Evolutionary conservation across 192 early-diverging fungal species (phyloP).

Genomic region (Chytriomyces sp.): DNA sequence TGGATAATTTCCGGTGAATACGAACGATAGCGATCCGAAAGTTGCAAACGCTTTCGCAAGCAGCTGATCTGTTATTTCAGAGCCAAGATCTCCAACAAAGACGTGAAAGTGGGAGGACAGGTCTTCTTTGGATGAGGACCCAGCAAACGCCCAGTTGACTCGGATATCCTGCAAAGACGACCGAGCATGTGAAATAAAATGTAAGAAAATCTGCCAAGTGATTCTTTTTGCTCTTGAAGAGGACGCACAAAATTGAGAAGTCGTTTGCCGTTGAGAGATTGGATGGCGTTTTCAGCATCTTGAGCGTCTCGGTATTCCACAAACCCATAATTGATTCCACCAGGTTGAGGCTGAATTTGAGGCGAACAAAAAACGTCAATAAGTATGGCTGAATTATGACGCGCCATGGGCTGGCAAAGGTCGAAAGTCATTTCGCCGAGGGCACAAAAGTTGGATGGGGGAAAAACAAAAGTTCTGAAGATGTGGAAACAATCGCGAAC

Average conservation of each 20-base stretch:
- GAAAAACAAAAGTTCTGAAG: too few species aligned
- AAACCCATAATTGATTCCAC: conserved; percentile 86
- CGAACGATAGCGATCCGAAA: conserved; percentile 79
- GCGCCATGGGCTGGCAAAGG: too few species aligned
- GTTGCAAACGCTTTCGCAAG: conserved; percentile 76
- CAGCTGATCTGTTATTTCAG: conserved; percentile 86
- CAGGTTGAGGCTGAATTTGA: conserved; percentile 2
- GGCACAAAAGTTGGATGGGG: too few species aligned
- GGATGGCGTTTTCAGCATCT: conserved; percentile 73
- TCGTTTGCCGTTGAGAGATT: conserved; percentile 73
- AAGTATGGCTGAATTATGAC: too few species aligned
- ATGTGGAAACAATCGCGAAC: too few species aligned
- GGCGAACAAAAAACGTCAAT: too few species aligned
- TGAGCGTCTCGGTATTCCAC: conserved; percentile 79
- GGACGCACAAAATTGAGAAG: conserved; percentile 62
- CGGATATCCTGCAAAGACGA: conserved; percentile 59
- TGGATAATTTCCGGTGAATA: conserved; percentile 9
- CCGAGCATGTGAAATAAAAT: conserved; percentile 1
- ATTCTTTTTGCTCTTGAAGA: conserved; percentile 1
- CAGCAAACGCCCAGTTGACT: conserved; percentile 69
- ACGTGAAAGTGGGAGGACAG: conserved; percentile 79
- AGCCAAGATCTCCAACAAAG: conserved; percentile 91
- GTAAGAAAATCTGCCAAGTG: neutral
- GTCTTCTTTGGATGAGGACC: conserved; percentile 64
- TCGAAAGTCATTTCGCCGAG: too few species aligned